These are phyloP conservation scores for Eleusine coracana DNA, from an alignment of 176 grass and related monocot genomes.

Conservation along the genomic window DNA sequence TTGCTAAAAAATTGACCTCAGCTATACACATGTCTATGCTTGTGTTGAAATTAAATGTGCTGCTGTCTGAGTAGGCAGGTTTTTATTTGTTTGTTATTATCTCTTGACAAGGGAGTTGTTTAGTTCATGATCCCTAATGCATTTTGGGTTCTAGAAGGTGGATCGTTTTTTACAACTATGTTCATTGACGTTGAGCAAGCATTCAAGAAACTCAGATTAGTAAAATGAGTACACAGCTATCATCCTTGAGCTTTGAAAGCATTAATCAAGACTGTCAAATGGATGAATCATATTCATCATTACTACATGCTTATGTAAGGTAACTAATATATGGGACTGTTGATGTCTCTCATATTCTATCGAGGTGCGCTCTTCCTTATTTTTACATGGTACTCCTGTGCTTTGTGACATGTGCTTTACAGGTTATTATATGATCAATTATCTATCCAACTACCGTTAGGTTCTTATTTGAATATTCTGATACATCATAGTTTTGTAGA, in stretches of 20 bases:
- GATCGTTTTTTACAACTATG: conserved; percentile 11
- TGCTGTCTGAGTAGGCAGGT: neutral
- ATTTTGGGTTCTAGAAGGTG: conserved; percentile 31
- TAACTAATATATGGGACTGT: conserved; percentile 19
- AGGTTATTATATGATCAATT: neutral
- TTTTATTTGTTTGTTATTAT: neutral
- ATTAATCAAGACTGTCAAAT: conserved; percentile 32
- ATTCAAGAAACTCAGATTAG: conserved; percentile 13
- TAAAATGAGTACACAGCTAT: conserved; percentile 8
- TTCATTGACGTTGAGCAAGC: conserved; percentile 14
- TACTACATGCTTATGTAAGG: conserved; percentile 4
- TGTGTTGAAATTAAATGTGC: conserved; percentile 22
- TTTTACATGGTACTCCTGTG: neutral
- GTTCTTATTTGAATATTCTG: neutral
- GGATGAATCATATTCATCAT: conserved; percentile 23
- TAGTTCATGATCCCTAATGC: conserved; percentile 11
- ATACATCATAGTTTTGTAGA: neutral
- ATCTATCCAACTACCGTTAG: neutral
- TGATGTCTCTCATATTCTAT: neutral
- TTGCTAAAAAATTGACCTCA: neutral
- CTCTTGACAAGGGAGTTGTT: conserved; percentile 20
- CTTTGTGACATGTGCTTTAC: neutral
- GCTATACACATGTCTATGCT: neutral
- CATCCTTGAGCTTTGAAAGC: conserved; percentile 6
- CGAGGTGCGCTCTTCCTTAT: no score